Percentiles rank a stretch among this genome's conserved stretches.
Evolutionary conservation across 352 stramenopile species (phyloP).

Genomic region (Elongisporangium senticosum): DNA sequence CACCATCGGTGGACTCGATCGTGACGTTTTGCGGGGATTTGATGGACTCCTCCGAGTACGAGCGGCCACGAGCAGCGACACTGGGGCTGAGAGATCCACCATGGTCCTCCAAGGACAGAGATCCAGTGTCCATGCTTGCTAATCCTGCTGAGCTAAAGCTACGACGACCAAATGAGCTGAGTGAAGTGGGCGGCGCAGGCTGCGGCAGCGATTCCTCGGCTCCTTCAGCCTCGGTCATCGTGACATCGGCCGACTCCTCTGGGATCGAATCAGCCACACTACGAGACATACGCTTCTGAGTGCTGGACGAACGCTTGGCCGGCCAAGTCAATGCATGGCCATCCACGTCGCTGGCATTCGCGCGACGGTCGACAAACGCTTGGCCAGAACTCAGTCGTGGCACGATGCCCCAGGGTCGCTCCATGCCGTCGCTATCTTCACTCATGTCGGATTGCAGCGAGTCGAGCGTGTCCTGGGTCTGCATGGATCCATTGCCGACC

Average conservation of each 20-base stretch:
- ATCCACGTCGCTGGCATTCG: conserved; percentile 35
- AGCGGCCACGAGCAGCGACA: conserved; percentile 27
- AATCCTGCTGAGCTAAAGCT: neutral
- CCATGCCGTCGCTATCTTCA: conserved; percentile 16
- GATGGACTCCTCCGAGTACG: conserved; percentile 53
- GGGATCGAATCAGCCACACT: conserved; percentile 46
- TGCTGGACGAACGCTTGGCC: conserved; percentile 12
- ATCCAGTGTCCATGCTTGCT: neutral
- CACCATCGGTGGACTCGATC: conserved; percentile 92
- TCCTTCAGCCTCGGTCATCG: conserved; percentile 1
- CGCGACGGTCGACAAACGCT: conserved; percentile 74
- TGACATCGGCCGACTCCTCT: conserved; percentile 19
- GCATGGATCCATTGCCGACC: conserved; percentile 48
- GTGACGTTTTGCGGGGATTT: conserved; percentile 73
- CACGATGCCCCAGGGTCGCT: conserved; percentile 44
- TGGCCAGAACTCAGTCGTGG: conserved; percentile 78
- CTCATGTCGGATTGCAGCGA: conserved; percentile 13
- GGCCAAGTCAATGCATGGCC: conserved; percentile 15
- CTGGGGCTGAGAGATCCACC: conserved; percentile 23
- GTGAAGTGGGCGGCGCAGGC: conserved; percentile 1
- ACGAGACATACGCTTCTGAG: conserved; percentile 12
- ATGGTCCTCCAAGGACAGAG: conserved; percentile 6
- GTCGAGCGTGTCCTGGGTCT: conserved; percentile 77
- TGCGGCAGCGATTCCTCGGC: conserved; percentile 6
- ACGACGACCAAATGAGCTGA: neutral